A percentile compares a stretch with the other conserved stretches of the same genome.
phyloP scores from a whole-genome alignment of 352 stramenopile species.

The Phytophthora macrochlamydospora region DNA sequence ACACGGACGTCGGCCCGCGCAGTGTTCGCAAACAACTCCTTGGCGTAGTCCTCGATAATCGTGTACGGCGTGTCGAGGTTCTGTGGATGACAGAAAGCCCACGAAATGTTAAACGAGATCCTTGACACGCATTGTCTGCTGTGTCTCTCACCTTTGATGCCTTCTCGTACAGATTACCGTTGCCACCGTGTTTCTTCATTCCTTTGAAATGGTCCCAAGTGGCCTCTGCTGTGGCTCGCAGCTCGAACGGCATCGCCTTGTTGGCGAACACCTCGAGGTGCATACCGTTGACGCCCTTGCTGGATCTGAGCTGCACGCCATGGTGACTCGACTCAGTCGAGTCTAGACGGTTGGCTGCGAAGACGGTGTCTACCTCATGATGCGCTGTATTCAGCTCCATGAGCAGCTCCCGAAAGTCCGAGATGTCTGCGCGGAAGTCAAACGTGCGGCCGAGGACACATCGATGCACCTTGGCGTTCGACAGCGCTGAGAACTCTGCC shows the following conservation, averaged over 20 bases:
- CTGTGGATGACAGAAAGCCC: neutral
- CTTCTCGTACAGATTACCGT: conserved; percentile 41
- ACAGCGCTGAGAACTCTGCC: conserved; percentile 23
- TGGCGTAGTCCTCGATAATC: conserved; percentile 34
- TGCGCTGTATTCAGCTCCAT: conserved; percentile 17
- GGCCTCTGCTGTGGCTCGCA: conserved; percentile 27
- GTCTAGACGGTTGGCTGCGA: conserved; percentile 37
- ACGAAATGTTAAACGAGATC: no score
- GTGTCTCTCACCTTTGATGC: conserved; percentile 23
- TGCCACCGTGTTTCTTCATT: conserved; percentile 38
- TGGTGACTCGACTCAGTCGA: conserved; percentile 27
- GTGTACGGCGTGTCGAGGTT: conserved; percentile 33
- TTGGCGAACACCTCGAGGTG: conserved; percentile 42
- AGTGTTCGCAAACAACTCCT: conserved; percentile 33
- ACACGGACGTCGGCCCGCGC: conserved; percentile 40
- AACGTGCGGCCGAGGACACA: conserved; percentile 23
- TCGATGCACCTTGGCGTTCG: conserved; percentile 17
- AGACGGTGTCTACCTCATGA: conserved; percentile 29
- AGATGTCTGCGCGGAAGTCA: conserved; percentile 24
- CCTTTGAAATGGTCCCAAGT: conserved; percentile 50
- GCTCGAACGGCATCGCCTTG: conserved; percentile 43
- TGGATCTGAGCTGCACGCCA: conserved; percentile 32
- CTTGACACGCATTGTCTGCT: neutral
- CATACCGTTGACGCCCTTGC: conserved; percentile 20
- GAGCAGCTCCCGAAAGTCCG: conserved; percentile 28